Evolutionary conservation across 2,329 filamentous ascomycete genomes (phyloP).

Genomic region (Fusarium tjaetaba): DNA sequence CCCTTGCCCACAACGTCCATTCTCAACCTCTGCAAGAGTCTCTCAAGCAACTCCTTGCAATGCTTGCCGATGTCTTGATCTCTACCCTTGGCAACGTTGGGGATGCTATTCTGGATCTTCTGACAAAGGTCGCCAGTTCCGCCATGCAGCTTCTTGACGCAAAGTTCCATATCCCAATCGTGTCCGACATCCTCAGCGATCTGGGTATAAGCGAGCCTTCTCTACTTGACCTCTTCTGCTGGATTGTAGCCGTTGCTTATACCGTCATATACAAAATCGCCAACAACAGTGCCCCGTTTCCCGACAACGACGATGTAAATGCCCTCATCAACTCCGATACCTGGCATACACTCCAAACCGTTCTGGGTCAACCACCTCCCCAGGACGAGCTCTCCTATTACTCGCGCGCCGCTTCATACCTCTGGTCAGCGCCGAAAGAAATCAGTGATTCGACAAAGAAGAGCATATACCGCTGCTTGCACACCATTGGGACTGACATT

Average conservation of each 20-base stretch:
- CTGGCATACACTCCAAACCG: background rate
- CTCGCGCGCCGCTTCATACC: rapidly evolving
- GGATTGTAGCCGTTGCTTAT: background rate
- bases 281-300: background rate
- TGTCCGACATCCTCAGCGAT: background rate
- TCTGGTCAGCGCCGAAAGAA: background rate
- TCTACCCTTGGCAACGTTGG: too few species aligned
- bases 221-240: background rate
- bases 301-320: background rate
- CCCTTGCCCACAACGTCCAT: rapidly evolving
- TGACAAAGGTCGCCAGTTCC: too few species aligned
- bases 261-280: rapidly evolving
- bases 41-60: too few species aligned
- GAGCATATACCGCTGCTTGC: rapidly evolving
- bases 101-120: too few species aligned
- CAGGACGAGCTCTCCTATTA: background rate
- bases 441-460: rapidly evolving
- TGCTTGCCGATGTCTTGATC: too few species aligned
- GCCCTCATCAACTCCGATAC: rapidly evolving
- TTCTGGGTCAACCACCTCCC: background rate
- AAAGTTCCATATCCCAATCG: background rate
- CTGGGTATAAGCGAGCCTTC: background rate
- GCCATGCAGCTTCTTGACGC: too few species aligned
- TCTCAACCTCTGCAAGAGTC: too few species aligned
- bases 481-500: rapidly evolving